Evolutionary conservation across 2,329 filamentous ascomycete genomes (phyloP), one percentile per base, ranked within the genome.

Genomic region (Fusarium vanettenii): DNA sequence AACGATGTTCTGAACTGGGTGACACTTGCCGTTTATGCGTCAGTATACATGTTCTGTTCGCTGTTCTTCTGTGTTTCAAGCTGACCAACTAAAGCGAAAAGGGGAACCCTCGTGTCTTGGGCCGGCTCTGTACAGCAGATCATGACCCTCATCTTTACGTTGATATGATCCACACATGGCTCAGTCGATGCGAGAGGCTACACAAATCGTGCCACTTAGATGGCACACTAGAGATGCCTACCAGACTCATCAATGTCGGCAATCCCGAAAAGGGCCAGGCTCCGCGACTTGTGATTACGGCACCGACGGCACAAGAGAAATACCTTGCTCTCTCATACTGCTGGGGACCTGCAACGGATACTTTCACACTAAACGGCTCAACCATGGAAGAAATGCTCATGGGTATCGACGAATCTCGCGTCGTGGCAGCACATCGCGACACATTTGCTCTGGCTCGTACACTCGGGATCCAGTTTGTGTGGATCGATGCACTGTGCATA

Each of bases 401-500:
- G 1, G 35, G 52, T 2, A 39, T 69, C 2, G 37, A 56, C 10
- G 55, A 66, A 16, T 22, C 37, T 22, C 6, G 52, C 1, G 29
- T 69, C 2, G 68, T 69, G 5, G 43, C 67, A 0, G 66, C 67
- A 29, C 41, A 57, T 25, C 55, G 55, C 8, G 55, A 57, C 13
- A 25, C 55, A 6, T 25, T 57, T 11, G 55, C 31, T 6, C 20
- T 67, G 9, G 25, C 60, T 16, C 50, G 60, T 18, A 27, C 65
- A 18, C 56, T 66, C 18, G 41, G 37, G 5, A 61, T 66, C 2
- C 35, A 22, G 3, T 66, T 48, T 45, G 48, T 80, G 14, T 80
- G 79, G 79, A 72, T 80, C 48, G 79, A 79, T 37, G 70, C 76
- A 5, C 66, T 80, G 0, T 79, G 78, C 64, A 80, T 80, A 27